Evolutionary conservation across 2,329 filamentous ascomycete species (phyloP).

Genomic region (Didymella lethalis): DNA sequence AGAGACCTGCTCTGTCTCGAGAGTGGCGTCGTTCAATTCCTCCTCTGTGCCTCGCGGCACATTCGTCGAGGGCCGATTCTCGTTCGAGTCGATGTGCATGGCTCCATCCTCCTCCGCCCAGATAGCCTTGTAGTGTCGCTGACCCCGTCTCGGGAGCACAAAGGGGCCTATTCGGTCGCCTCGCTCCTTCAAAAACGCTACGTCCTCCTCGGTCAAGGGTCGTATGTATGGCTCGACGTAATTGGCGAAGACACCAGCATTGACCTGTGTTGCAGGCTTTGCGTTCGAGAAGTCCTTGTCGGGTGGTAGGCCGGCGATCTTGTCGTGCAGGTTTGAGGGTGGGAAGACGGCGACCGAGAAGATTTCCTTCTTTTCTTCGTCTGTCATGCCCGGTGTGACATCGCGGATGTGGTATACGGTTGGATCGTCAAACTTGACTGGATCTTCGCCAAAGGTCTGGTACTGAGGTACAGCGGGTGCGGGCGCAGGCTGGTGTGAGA

Average conservation of each 20-base stretch:
- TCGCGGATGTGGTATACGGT: slow-evolving; percentile 92
- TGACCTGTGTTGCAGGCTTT: slow-evolving; percentile 93
- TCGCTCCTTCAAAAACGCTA: slow-evolving; percentile 89
- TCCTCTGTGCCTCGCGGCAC: slow-evolving; percentile 86
- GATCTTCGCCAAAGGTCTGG: slow-evolving; percentile 91
- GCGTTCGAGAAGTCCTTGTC: slow-evolving; percentile 95
- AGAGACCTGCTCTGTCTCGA: slow-evolving; percentile 88
- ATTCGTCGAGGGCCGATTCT: slow-evolving; percentile 77
- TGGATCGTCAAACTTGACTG: slow-evolving; percentile 87
- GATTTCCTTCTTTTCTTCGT: slow-evolving; percentile 86
- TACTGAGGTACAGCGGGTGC: slow-evolving; percentile 72
- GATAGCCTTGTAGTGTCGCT: slow-evolving; percentile 84
- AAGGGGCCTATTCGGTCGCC: slow-evolving; percentile 85
- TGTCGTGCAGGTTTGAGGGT: slow-evolving; percentile 77
- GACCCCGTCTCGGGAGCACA: slow-evolving; percentile 82
- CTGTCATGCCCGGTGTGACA: slow-evolving; percentile 75
- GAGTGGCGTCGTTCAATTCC: slow-evolving; percentile 83
- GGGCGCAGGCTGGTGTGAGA: slow-evolving; percentile 66
- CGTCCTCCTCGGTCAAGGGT: slow-evolving; percentile 88
- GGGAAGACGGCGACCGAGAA: slow-evolving; percentile 89
- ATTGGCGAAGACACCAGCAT: slow-evolving; percentile 88
- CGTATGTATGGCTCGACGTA: slow-evolving; percentile 93
- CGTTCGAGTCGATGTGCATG: slow-evolving; percentile 74
- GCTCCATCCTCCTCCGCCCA: slow-evolving; percentile 94
- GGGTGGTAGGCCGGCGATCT: slow-evolving; percentile 87